phyloP scores from a whole-genome alignment of 2,329 filamentous ascomycete species.

The Aspergillus japonicus region DNA sequence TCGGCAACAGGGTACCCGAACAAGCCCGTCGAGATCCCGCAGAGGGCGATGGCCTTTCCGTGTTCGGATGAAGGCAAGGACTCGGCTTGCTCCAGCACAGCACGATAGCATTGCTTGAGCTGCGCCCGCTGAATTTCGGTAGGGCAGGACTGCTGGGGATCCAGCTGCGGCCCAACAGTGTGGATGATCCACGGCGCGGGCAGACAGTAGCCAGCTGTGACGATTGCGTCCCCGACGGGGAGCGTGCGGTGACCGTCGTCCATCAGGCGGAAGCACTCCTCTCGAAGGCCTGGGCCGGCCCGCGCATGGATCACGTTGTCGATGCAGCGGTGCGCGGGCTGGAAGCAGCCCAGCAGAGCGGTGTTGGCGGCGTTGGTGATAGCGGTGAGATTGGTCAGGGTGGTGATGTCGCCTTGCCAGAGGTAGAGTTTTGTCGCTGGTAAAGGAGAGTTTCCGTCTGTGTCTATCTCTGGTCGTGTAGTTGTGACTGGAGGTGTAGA shows the following conservation, averaged over 20 bases:
- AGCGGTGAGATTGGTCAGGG: slow-evolving; percentile 20
- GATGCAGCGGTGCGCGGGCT: slow-evolving; percentile 23
- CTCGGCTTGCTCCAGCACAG: slow-evolving; percentile 17
- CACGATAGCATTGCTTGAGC: slow-evolving; percentile 19
- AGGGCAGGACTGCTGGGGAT: not conserved
- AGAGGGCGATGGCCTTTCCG: slow-evolving; percentile 22
- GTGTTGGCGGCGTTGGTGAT: slow-evolving; percentile 27
- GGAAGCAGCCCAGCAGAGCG: slow-evolving; percentile 23
- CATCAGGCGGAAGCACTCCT: slow-evolving; percentile 21
- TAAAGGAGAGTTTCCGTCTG: no score
- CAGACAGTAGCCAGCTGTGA: slow-evolving; percentile 22
- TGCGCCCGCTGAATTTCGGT: slow-evolving; percentile 8
- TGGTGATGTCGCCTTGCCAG: slow-evolving; percentile 28
- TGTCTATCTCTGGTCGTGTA: not conserved
- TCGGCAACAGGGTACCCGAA: slow-evolving; percentile 23
- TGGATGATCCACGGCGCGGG: slow-evolving; percentile 19
- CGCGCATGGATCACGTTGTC: slow-evolving; percentile 27
- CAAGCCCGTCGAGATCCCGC: slow-evolving; percentile 26
- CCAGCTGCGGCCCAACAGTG: slow-evolving; percentile 24
- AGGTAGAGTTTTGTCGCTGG: not conserved
- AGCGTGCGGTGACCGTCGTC: slow-evolving; percentile 11
- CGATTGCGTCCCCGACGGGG: slow-evolving; percentile 14
- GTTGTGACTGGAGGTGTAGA: not conserved
- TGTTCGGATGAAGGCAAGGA: slow-evolving; percentile 12
- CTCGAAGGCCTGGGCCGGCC: slow-evolving; percentile 23